Conservation (phyloP, 305 asterid genomes). For the Fraxinus latifolia region DNA sequence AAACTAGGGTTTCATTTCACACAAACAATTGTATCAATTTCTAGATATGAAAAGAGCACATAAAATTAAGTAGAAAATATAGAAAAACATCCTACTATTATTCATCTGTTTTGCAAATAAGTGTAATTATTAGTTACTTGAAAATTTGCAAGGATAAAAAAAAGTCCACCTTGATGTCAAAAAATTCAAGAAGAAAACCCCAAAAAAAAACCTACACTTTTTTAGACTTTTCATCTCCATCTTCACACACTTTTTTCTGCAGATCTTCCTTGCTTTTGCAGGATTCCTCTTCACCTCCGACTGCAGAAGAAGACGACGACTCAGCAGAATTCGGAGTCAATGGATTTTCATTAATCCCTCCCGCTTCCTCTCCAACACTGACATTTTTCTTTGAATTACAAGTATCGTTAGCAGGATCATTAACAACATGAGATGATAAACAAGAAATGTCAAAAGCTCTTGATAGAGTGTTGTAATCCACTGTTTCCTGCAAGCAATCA, state of each 20-base stretch:
- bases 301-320: constrained; percentile 57
- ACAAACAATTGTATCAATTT: background rate
- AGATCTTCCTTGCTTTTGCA: constrained; percentile 45
- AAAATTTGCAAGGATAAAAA: constrained; percentile 21
- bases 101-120: background rate
- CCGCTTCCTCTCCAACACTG: constrained; percentile 25
- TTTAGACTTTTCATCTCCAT: constrained; percentile 52
- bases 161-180: constrained; percentile 22
- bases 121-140: background rate
- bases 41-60: background rate
- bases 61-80: background rate
- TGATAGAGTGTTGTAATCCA: constrained; percentile 48
- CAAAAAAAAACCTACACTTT: constrained; percentile 45
- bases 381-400: constrained; percentile 21
- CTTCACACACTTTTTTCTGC: constrained; percentile 35
- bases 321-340: constrained; percentile 41
- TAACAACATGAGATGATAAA: constrained; percentile 29
- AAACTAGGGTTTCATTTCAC: constrained; percentile 31
- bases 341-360: constrained; percentile 30
- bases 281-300: constrained; percentile 55
- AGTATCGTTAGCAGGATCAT: constrained; percentile 19
- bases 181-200: background rate
- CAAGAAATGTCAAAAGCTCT: constrained; percentile 38
- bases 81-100: background rate
- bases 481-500: constrained; percentile 42